Evolutionary conservation across 305 asterid species (phyloP), one percentile per base, ranked within the genome.

Genomic region (Salvia sclarea): DNA sequence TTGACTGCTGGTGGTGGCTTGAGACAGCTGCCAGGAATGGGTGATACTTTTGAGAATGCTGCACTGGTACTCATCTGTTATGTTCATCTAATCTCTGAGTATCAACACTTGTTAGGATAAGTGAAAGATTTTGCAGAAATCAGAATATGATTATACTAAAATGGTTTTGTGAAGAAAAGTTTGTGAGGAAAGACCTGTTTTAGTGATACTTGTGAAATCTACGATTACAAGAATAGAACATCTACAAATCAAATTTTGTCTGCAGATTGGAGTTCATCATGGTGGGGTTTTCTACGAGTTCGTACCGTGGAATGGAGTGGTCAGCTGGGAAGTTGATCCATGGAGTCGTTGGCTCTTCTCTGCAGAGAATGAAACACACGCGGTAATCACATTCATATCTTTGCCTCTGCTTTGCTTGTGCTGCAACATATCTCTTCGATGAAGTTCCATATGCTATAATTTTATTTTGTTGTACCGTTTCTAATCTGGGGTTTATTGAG

Each of bases 311-410:
- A 83, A 84, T 73, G 98, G 97, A 72, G 85, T 79, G 64, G 85
- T 94, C 57, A 74, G 21, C 59, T 94, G 99, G 99, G 99, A 94
- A 78, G 70, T 94, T 65, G 71, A 85, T 68, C 83, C 69, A 37
- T 94, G 99, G 99, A 98, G 99, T 30, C 86, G 77, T 60, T 94
- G 98, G 99, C 76, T 57, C 80, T 74, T 94, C 18, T 76, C 87
- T 70, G 98, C 95, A 7, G 97, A 94, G 76, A 94, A 76, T 72
- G 95, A 84, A 78, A 78, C 81, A 5, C 84, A 89, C 77, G 72
- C 41, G 87, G 99, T 91, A 85, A 67, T 59, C 49, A 65, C 41
- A 41, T 74, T 11, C 28, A 53, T 31, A 13, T 53, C 25, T 63
- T 69, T 40, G 40, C 41, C 13, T 21, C 54, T 54, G 37, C 58